Percentiles rank a stretch among this genome's conserved stretches.
Evolutionary conservation across 331 rosid species (phyloP).

Genomic region (Rosa hybrid): DNA sequence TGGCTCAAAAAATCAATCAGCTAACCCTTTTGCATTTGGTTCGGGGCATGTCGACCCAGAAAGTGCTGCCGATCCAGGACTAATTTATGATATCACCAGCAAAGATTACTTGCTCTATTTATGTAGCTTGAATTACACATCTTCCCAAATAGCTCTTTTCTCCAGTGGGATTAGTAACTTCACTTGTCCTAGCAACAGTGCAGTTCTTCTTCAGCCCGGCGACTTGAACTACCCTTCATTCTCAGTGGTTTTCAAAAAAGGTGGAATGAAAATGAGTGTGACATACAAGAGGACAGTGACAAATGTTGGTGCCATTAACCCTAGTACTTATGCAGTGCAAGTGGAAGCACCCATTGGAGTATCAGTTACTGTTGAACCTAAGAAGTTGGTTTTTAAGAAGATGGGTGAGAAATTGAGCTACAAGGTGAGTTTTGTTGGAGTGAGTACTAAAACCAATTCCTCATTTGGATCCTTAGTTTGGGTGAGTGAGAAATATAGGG

Average conservation of each 20-base stretch:
- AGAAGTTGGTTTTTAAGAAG: conserved; percentile 39
- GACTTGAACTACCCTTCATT: conserved; percentile 81
- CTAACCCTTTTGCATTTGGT: conserved; percentile 62
- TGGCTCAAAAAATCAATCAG: conserved; percentile 30
- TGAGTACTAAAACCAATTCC: conserved; percentile 11
- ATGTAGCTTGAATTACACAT: conserved; percentile 57
- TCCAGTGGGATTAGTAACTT: conserved; percentile 28
- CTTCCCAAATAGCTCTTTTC: conserved; percentile 55
- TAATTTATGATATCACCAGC: conserved; percentile 58
- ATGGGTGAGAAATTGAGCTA: conserved; percentile 57
- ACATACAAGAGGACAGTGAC: conserved; percentile 61
- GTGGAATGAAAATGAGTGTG: conserved; percentile 22
- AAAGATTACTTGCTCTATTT: conserved; percentile 56
- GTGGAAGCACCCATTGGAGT: conserved; percentile 52
- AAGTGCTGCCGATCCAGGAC: conserved; percentile 72
- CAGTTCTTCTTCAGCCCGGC: conserved; percentile 32
- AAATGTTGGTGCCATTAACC: conserved; percentile 47
- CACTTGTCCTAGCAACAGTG: conserved; percentile 34
- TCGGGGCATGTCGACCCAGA: conserved; percentile 82
- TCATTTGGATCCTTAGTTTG: conserved; percentile 60
- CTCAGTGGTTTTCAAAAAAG: conserved; percentile 39
- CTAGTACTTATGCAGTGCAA: conserved; percentile 46
- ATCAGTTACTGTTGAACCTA: conserved; percentile 48
- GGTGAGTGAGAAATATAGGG: conserved; percentile 46
- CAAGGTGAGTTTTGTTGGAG: conserved; percentile 46